A percentile compares a stretch with the other conserved stretches of the same genome.
These are phyloP conservation scores for Cicer pinnatifidum DNA, from an alignment of 306 rosid genomes.

Conservation along the genomic window DNA sequence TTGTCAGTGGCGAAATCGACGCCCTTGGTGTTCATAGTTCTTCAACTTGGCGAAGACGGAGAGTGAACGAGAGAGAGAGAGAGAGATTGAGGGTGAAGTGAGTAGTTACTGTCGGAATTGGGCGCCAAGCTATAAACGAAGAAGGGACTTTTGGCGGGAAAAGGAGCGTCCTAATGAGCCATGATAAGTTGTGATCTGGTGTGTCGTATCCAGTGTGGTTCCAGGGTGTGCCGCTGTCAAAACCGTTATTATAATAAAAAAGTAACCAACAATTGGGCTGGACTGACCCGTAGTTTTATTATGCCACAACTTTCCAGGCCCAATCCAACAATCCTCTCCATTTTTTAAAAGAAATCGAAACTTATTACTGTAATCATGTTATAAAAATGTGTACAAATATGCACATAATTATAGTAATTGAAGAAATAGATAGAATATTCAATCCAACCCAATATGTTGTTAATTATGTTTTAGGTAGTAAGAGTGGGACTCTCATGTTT, in stretches of 20 bases:
- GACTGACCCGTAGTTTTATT: too few species aligned
- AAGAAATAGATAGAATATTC: too few species aligned
- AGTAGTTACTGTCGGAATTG: slow-evolving; percentile 18
- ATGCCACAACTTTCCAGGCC: too few species aligned
- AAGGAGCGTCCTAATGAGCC: neutral
- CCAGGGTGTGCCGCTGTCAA: neutral
- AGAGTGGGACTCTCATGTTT: too few species aligned
- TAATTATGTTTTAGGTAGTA: too few species aligned
- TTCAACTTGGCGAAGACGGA: slow-evolving; percentile 24
- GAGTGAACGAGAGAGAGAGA: slow-evolving; percentile 2
- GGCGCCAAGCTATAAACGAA: slow-evolving; percentile 64
- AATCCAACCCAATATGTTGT: too few species aligned
- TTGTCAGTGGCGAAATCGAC: slow-evolving; percentile 70
- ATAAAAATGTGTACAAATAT: too few species aligned
- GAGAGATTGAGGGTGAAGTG: neutral
- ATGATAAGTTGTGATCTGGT: slow-evolving; percentile 21
- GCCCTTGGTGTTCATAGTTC: slow-evolving; percentile 58
- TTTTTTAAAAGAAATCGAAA: too few species aligned
- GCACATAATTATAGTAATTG: too few species aligned
- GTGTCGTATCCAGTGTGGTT: neutral
- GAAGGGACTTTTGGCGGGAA: slow-evolving; percentile 82
- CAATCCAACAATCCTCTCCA: too few species aligned
- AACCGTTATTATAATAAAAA: neutral
- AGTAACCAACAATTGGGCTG: too few species aligned
- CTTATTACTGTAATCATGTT: too few species aligned